Evolutionary conservation across 495 filamentous ascomycete species (phyloP).

Genomic region (Daldinia vernicosa): DNA sequence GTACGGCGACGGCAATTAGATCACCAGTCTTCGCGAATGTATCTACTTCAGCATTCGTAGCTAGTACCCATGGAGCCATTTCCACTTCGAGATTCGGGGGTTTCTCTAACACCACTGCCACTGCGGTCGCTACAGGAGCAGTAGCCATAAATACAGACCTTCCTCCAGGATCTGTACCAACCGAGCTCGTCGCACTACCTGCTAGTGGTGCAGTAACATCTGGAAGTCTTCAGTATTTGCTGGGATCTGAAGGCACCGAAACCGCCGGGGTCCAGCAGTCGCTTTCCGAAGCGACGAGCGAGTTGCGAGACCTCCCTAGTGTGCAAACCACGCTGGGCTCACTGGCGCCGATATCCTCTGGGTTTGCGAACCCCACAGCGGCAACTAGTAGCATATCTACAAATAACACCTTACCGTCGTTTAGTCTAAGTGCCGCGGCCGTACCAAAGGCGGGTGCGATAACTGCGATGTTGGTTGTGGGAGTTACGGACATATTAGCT

Average conservation of each 20-base stretch:
- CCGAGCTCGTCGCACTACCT: constrained; percentile 17
- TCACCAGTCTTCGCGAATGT: constrained; percentile 12
- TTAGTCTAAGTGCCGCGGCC: constrained; percentile 9
- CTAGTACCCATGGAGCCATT: not conserved
- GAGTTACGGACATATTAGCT: not conserved
- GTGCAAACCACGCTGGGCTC: constrained; percentile 39
- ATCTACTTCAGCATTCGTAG: constrained; percentile 9
- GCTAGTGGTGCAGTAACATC: constrained; percentile 15
- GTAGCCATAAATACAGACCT: not conserved
- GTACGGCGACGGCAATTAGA: not conserved
- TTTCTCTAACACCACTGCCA: constrained; percentile 24
- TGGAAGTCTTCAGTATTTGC: not conserved
- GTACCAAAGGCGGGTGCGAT: not conserved
- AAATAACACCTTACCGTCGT: not conserved
- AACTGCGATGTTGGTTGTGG: not conserved
- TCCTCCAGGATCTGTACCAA: not conserved
- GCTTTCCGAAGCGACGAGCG: not conserved
- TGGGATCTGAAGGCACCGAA: too few species aligned
- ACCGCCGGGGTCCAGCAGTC: not conserved
- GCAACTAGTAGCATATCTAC: not conserved
- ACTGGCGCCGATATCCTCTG: not conserved
- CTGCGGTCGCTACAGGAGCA: not conserved
- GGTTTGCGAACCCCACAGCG: not conserved
- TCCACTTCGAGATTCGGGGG: constrained; percentile 16
- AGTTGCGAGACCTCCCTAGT: not conserved